Evolutionary conservation across 1,139 yeast genomes (phyloP).

Genomic region (Yamadazyma triangularis): DNA sequence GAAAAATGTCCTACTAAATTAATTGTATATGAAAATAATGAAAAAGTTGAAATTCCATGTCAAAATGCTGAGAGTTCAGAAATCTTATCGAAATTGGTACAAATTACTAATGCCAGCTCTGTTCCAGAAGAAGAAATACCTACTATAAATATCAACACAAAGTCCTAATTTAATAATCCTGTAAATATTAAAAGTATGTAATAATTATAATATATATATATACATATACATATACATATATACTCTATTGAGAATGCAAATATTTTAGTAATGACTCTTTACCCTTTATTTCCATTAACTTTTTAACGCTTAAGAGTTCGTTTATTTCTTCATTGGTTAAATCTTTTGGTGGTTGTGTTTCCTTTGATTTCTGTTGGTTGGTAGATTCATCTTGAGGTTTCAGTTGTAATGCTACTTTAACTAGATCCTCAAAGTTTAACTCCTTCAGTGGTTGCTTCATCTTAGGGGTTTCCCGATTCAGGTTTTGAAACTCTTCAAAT

Average conservation of each 20-base stretch:
- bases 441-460: no score
- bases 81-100: constrained; percentile 31
- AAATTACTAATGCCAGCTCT: constrained; percentile 25
- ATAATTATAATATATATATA: constrained; percentile 1
- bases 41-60: constrained; percentile 28
- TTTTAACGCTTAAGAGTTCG: constrained; percentile 55
- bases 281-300: constrained; percentile 65
- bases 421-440: constrained; percentile 26
- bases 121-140: constrained; percentile 21
- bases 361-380: constrained; percentile 15
- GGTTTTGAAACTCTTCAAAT: constrained; percentile 16
- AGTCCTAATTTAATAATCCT: constrained; percentile 1
- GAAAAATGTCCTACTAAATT: constrained; percentile 46
- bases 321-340: constrained; percentile 31
- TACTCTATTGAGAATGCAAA: constrained; percentile 24
- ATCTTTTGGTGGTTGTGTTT: constrained; percentile 2
- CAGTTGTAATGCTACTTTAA: constrained; percentile 13
- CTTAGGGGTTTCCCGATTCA: constrained; percentile 8
- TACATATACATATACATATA: constrained; percentile 1
- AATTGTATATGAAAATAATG: constrained; percentile 22
- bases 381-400: constrained; percentile 20
- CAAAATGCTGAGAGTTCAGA: constrained; percentile 6
- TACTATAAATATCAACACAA: constrained; percentile 1
- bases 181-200: not conserved
- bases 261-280: constrained; percentile 60